Conservation (phyloP, 192 early-diverging fungal genomes). For the Funneliformis geosporum region DNA sequence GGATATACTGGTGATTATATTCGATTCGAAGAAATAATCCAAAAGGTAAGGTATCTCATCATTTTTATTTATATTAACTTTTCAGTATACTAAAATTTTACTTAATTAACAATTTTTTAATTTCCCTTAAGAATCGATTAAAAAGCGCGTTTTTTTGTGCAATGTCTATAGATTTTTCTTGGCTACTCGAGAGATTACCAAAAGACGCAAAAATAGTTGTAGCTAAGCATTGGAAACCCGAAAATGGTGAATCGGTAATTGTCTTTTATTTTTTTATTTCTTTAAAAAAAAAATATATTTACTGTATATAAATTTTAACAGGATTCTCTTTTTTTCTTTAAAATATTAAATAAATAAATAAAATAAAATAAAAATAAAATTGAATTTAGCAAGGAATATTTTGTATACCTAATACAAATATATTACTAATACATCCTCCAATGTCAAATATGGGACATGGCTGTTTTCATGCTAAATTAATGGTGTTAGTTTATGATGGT, state of each 20-base stretch:
- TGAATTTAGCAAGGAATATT: constrained; percentile 32
- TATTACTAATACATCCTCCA: constrained; percentile 49
- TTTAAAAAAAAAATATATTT: neutral
- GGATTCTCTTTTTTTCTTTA: no score
- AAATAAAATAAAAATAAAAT: neutral
- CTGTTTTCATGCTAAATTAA: constrained; percentile 62
- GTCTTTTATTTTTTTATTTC: neutral
- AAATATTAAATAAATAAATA: no score
- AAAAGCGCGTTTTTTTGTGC: constrained; percentile 55
- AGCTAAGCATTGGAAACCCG: constrained; percentile 44
- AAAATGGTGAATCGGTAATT: constrained; percentile 24
- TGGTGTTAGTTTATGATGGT: constrained; percentile 55
- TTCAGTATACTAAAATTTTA: neutral
- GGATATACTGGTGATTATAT: constrained; percentile 28
- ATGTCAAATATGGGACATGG: constrained; percentile 42
- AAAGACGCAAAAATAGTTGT: constrained; percentile 38
- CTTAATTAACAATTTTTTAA: neutral
- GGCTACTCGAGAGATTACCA: constrained; percentile 50
- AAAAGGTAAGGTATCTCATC: constrained; percentile 28
- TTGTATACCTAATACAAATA: constrained; percentile 30
- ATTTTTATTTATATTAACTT: neutral
- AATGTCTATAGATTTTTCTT: constrained; percentile 52
- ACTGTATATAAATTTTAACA: neutral
- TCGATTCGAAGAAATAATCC: constrained; percentile 38
- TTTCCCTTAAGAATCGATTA: constrained; percentile 27